These are phyloP conservation scores for Cyphellophora europaea DNA, from an alignment of 2,329 filamentous ascomycete genomes.

Conservation along the genomic window DNA sequence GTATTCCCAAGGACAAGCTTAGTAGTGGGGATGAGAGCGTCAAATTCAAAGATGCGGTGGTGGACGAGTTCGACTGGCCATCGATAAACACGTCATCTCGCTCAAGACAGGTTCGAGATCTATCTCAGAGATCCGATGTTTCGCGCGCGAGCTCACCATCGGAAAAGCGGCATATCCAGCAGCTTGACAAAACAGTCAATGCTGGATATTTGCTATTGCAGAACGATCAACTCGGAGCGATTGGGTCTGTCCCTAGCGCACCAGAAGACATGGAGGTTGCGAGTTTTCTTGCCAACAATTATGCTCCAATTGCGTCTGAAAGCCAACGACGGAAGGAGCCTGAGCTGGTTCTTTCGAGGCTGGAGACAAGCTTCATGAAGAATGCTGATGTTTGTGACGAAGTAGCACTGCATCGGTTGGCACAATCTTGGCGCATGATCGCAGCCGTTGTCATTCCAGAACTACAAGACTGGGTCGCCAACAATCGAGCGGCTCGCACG, in stretches of 20 bases:
- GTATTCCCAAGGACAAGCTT: slow-evolving; percentile 30
- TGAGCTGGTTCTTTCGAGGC: slow-evolving; percentile 21
- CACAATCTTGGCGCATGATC: slow-evolving; percentile 52
- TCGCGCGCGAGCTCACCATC: slow-evolving; percentile 47
- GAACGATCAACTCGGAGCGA: slow-evolving; percentile 38
- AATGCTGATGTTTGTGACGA: slow-evolving; percentile 46
- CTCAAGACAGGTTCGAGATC: slow-evolving; percentile 12
- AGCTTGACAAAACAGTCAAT: slow-evolving; percentile 41
- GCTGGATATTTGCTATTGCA: slow-evolving; percentile 16
- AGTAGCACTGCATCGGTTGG: slow-evolving; percentile 40
- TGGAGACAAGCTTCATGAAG: slow-evolving; percentile 38
- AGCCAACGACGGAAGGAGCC: slow-evolving; percentile 17
- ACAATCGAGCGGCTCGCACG: slow-evolving; percentile 20
- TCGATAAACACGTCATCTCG: neutral
- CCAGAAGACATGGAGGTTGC: slow-evolving; percentile 32
- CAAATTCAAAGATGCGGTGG: neutral
- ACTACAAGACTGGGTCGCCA: slow-evolving; percentile 31
- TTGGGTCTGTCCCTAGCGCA: slow-evolving; percentile 39
- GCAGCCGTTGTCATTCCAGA: slow-evolving; percentile 42
- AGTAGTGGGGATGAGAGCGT: slow-evolving; percentile 37
- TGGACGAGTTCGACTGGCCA: neutral
- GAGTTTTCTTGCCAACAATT: slow-evolving; percentile 32
- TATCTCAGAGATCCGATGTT: slow-evolving; percentile 39
- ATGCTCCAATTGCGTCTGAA: slow-evolving; percentile 28
- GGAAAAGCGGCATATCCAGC: slow-evolving; percentile 36